Base-by-base conservation (phyloP, 768 basidiomycete species). In the Boletales sp. region DNA sequence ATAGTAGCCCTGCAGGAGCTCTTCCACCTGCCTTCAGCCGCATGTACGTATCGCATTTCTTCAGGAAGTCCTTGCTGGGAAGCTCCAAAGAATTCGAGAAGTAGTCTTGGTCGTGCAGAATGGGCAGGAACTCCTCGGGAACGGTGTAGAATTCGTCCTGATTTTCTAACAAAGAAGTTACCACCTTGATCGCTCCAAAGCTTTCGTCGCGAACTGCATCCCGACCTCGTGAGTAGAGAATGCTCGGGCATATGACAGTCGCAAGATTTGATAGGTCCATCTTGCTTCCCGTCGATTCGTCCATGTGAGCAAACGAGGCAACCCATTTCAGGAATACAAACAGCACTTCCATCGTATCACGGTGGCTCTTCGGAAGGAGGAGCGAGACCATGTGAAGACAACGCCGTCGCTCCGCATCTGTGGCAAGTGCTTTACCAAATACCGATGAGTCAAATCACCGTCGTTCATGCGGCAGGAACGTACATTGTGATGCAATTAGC, bases 261-360 rank as follows among this genome's bases (percentile, higher is more conserved):
- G 97, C 93, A 57, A 99, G 79, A 68, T 99, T 99, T 15, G 79
- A 79, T 41, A 98, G 75, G 69, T 99, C 97, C 97, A 99, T 99
- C 74, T 95, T 94, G 72, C 90, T 94, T 37, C 94, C 94, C 0
- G 95, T 97, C 63, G 91, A 90, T 58, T 94, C 92, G 62, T 97
- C 94, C 75, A 94, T 84, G 69, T 99, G 95, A 43, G 97, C 93
- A 67, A 99, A 99, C 2, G 94, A 97, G 10, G 95, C 95, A 11
- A 99, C 97, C 97, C 97, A 99, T 71, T 97, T 97, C 57, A 99
- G 78, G 75, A 99, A 99, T 29, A 97, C 94, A 64, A 97, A 97
- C 44, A 99, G 74, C 44, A 97, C 91, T 70, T 99, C 97, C 82
- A 97, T 84, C 17, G 95, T 97, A 69, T 99, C 97, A 55, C 97